phyloP scores from a whole-genome alignment of 768 basidiomycete species.

The Mycena capillaripes region DNA sequence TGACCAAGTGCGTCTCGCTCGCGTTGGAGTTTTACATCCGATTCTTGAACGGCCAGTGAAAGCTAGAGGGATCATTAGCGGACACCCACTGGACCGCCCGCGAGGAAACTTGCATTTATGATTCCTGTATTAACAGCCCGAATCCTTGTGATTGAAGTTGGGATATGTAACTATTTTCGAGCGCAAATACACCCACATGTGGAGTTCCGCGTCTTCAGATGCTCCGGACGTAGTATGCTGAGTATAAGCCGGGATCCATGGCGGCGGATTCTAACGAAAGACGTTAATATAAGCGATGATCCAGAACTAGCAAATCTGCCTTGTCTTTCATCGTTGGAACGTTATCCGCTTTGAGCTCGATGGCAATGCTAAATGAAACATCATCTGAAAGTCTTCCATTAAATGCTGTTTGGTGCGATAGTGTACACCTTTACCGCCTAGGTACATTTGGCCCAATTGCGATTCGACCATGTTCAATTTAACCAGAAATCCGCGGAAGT shows the following conservation, averaged over 20 bases:
- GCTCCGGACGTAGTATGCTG: slow-evolving; percentile 78
- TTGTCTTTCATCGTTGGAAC: slow-evolving; percentile 68
- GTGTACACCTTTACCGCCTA: slow-evolving; percentile 57
- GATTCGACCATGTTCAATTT: slow-evolving; percentile 86
- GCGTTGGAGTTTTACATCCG: slow-evolving; percentile 72
- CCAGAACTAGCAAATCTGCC: slow-evolving; percentile 41
- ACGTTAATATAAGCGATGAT: background rate
- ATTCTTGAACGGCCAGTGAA: slow-evolving; percentile 86
- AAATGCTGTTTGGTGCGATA: background rate
- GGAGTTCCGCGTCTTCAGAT: slow-evolving; percentile 77
- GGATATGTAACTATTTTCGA: background rate
- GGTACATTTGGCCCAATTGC: slow-evolving; percentile 71
- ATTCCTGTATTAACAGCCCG: slow-evolving; percentile 89
- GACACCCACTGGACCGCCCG: background rate
- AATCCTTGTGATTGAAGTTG: slow-evolving; percentile 48
- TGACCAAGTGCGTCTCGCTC: slow-evolving; percentile 37
- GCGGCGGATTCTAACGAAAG: slow-evolving; percentile 69
- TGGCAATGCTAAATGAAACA: slow-evolving; percentile 83
- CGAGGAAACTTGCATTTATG: slow-evolving; percentile 69
- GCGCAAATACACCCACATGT: slow-evolving; percentile 52
- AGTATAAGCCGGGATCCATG: slow-evolving; percentile 83
- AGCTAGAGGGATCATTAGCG: slow-evolving; percentile 57
- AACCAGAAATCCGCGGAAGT: slow-evolving; percentile 86
- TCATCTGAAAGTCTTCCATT: slow-evolving; percentile 60
- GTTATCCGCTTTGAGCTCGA: slow-evolving; percentile 81